These are phyloP conservation scores for Kodamaea sagamina DNA, from an alignment of 805 yeast species.

Conservation along the genomic window DNA sequence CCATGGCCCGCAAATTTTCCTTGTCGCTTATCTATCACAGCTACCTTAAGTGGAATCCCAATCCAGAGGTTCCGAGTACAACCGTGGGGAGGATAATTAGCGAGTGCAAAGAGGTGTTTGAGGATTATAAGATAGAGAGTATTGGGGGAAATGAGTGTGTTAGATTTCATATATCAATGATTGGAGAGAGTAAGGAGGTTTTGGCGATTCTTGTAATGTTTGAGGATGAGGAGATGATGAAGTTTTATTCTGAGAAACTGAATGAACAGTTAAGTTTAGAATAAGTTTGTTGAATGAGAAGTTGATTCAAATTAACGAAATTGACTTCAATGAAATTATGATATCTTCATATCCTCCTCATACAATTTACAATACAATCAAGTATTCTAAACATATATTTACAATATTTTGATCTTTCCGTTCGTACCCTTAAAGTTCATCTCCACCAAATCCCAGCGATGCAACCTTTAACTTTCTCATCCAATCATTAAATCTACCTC, in stretches of 20 bases:
- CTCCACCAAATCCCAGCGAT: no score
- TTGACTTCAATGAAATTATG: no score
- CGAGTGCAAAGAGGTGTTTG: not conserved
- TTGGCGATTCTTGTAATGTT: conserved; percentile 3
- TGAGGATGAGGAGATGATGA: conserved; percentile 5
- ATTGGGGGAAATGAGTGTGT: not conserved
- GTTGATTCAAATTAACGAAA: no score
- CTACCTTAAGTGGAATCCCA: not conserved
- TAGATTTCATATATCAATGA: not conserved
- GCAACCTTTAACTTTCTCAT: no score
- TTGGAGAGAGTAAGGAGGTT: not conserved
- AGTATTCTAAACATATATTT: no score
- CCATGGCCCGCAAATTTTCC: not conserved
- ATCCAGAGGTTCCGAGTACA: not conserved
- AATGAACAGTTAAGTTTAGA: no score
- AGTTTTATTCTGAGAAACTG: not conserved
- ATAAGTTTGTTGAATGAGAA: no score
- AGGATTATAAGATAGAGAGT: not conserved
- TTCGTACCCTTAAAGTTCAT: no score
- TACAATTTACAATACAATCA: no score
- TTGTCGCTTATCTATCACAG: not conserved
- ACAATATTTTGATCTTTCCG: no score
- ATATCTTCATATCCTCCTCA: no score
- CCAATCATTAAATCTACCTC: no score
- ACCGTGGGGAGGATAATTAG: not conserved